A percentile compares a stretch with the other conserved stretches of the same genome.
Conservation (phyloP, 768 basidiomycete species). For the Suillus discolor region DNA sequence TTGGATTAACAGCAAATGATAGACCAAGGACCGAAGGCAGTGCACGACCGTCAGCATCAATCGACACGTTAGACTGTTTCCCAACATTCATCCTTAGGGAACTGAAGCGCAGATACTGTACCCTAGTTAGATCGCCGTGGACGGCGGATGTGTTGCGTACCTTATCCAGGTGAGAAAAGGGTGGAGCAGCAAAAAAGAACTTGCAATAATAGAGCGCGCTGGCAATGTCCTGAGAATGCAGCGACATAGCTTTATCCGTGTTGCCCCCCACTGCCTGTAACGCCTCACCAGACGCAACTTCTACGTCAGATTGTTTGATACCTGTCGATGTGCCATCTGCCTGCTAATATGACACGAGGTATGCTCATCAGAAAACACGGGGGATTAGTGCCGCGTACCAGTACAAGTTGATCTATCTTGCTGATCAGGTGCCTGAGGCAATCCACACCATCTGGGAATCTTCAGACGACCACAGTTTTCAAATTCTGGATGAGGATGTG, state of each 20-base stretch:
- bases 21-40: background rate
- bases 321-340: conserved; percentile 23
- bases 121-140: conserved; percentile 2
- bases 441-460: background rate
- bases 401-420: background rate
- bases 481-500: background rate
- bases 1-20: background rate
- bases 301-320: background rate
- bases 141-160: conserved; percentile 2
- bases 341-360: conserved; percentile 26
- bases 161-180: background rate
- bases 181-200: background rate
- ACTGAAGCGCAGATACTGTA: background rate
- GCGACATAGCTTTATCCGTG: background rate
- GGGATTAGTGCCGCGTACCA: background rate
- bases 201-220: conserved; percentile 6
- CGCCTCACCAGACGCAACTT: conserved; percentile 16
- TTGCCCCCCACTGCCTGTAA: background rate
- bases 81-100: background rate
- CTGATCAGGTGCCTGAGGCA: background rate
- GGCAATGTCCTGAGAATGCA: conserved; percentile 1
- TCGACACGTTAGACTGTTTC: conserved; percentile 9
- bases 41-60: background rate
- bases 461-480: background rate
- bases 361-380: background rate